A percentile compares a stretch with the other conserved stretches of the same genome.
phyloP scores from a whole-genome alignment of 1,284 basidiomycete genomes.

The Cronartium quercuum region DNA sequence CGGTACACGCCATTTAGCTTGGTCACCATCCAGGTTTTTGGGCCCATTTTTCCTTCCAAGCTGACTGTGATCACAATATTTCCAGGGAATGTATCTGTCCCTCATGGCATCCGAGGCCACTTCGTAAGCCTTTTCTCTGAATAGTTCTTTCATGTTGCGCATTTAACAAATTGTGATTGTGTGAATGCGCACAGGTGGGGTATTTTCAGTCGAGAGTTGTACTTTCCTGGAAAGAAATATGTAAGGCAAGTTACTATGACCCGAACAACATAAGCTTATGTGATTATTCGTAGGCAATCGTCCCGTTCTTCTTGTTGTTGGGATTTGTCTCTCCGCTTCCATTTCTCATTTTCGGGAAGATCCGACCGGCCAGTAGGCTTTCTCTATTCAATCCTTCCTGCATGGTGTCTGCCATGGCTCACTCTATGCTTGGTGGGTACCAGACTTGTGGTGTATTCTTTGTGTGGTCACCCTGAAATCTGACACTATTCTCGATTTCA shows the following conservation, averaged over 20 bases:
- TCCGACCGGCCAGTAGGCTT: constrained; percentile 8
- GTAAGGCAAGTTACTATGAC: too few relatives aligned
- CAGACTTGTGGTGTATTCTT: background rate
- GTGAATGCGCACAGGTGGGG: constrained; percentile 3
- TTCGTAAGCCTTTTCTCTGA: background rate
- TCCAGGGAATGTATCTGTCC: constrained; percentile 27
- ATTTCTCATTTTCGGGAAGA: constrained; percentile 6
- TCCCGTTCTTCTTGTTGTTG: constrained; percentile 7
- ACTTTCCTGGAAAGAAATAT: constrained; percentile 19
- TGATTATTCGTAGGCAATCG: constrained; percentile 15
- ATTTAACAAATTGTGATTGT: background rate
- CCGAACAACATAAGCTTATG: too few relatives aligned
- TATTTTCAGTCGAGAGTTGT: constrained; percentile 18
- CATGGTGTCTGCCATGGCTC: background rate
- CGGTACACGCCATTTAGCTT: constrained; percentile 5
- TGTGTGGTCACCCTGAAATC: too few relatives aligned
- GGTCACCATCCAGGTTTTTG: background rate
- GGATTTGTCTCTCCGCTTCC: constrained; percentile 34
- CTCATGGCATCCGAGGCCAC: constrained; percentile 14
- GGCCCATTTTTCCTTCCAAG: background rate
- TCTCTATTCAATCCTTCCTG: constrained; percentile 14
- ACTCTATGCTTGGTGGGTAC: constrained; percentile 11
- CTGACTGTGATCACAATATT: background rate
- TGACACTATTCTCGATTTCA: background rate
- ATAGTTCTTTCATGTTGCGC: background rate